Evolutionary conservation across 148 eudicot species (phyloP).

Genomic region (Talinum fruticosum): DNA sequence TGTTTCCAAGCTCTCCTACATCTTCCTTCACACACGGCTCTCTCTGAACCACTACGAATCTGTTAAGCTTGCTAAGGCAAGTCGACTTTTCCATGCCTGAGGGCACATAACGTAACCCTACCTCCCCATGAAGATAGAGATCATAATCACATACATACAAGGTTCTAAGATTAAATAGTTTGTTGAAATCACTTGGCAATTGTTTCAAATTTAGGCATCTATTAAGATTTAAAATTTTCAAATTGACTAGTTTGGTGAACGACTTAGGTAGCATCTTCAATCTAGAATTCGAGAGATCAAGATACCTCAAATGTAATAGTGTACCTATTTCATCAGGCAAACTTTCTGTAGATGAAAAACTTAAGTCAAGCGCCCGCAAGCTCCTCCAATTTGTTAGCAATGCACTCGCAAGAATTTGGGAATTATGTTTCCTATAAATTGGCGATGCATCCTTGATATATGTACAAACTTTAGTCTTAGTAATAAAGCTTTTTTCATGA

Average conservation of each 20-base stretch:
- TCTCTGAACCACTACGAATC: background rate
- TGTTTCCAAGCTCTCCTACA: background rate
- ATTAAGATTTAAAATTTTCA: background rate
- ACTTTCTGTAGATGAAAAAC: accelerated
- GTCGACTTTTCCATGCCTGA: slow-evolving; percentile 9
- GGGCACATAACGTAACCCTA: background rate
- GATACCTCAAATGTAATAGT: slow-evolving; percentile 17
- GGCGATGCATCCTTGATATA: no score
- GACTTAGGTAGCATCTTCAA: no score
- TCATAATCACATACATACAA: background rate
- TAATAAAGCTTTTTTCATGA: no score
- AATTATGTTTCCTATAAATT: no score
- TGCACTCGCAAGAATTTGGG: background rate
- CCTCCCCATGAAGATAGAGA: no score
- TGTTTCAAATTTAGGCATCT: background rate
- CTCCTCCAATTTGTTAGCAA: no score
- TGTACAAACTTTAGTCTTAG: no score
- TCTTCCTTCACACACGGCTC: background rate
- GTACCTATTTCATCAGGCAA: slow-evolving; percentile 11
- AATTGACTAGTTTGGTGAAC: background rate
- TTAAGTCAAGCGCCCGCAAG: slow-evolving; percentile 11
- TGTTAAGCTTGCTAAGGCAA: background rate
- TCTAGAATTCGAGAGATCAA: background rate
- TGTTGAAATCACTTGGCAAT: background rate
- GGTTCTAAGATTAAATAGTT: background rate